Evolutionary conservation across 1,284 basidiomycete genomes (phyloP).

Genomic region (Phlebopus sp.): DNA sequence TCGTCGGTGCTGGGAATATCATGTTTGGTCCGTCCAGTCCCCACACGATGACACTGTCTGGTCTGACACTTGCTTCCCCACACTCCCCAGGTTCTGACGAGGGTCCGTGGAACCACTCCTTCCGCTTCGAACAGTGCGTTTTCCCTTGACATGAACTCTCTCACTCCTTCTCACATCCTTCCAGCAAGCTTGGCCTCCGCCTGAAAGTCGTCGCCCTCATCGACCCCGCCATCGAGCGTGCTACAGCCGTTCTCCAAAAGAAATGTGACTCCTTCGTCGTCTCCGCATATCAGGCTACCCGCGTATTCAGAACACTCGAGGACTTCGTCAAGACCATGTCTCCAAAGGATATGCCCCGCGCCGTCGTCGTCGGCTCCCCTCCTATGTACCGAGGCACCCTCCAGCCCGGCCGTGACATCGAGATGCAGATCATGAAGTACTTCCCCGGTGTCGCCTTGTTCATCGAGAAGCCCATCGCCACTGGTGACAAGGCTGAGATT

Average conservation of each 20-base stretch:
- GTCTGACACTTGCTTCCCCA: constrained; percentile 10
- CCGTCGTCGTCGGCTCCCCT: constrained; percentile 89
- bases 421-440: constrained; percentile 84
- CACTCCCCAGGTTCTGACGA: constrained; percentile 66
- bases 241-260: constrained; percentile 76
- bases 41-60: constrained; percentile 4
- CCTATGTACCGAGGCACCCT: constrained; percentile 89
- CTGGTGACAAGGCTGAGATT: constrained; percentile 73
- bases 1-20: constrained; percentile 91
- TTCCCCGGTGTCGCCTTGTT: constrained; percentile 93
- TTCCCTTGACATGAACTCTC: not conserved
- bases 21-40: constrained; percentile 71
- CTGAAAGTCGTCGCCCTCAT: constrained; percentile 95
- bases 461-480: constrained; percentile 93
- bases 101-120: constrained; percentile 93
- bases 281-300: constrained; percentile 90
- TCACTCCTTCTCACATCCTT: constrained; percentile 13
- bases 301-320: constrained; percentile 84
- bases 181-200: constrained; percentile 91
- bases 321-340: constrained; percentile 79
- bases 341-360: constrained; percentile 58
- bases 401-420: constrained; percentile 81
- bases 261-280: constrained; percentile 95
- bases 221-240: constrained; percentile 86
- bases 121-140: constrained; percentile 86